Evolutionary conservation across 2,329 filamentous ascomycete species (phyloP).

Genomic region (Fusarium sp.): DNA sequence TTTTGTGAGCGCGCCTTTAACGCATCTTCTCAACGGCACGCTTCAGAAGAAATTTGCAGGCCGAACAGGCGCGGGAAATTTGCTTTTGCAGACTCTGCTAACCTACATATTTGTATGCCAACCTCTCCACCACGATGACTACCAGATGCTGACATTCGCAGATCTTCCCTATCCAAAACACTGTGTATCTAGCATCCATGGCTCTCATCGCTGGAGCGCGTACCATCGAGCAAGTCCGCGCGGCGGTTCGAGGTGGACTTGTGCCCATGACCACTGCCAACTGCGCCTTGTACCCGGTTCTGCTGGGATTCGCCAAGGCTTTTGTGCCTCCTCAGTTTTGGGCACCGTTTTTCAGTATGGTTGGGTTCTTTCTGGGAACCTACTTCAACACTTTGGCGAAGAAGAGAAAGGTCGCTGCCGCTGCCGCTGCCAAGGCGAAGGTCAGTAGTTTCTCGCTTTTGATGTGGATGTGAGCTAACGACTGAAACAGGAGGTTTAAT

Average conservation of each 20-base stretch:
- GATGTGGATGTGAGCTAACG: not conserved
- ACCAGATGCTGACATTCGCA: not conserved
- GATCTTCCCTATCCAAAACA: slow-evolving; percentile 31
- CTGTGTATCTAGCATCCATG: slow-evolving; percentile 29
- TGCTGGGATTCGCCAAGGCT: slow-evolving; percentile 11
- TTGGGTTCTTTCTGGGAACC: slow-evolving; percentile 19
- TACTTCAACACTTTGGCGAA: slow-evolving; percentile 23
- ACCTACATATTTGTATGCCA: slow-evolving; percentile 11
- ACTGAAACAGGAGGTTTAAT: not conserved
- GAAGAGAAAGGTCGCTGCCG: slow-evolving; percentile 12
- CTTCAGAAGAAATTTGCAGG: slow-evolving; percentile 13
- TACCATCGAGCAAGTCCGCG: slow-evolving; percentile 18
- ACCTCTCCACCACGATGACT: rapidly evolving
- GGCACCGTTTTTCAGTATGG: slow-evolving; percentile 19
- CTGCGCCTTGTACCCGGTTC: slow-evolving; percentile 19
- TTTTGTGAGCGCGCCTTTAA: slow-evolving; percentile 23
- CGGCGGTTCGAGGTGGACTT: slow-evolving; percentile 9
- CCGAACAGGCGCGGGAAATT: not conserved
- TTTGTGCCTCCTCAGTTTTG: slow-evolving; percentile 13
- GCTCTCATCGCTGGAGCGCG: slow-evolving; percentile 28
- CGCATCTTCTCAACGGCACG: slow-evolving; percentile 19
- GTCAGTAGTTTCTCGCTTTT: not conserved
- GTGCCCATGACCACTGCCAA: slow-evolving; percentile 26
- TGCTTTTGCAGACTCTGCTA: slow-evolving; percentile 7
- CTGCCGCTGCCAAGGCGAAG: slow-evolving; percentile 42